Base-by-base conservation (phyloP, 2,329 filamentous ascomycete species). In the Cryoendolithus antarcticus region DNA sequence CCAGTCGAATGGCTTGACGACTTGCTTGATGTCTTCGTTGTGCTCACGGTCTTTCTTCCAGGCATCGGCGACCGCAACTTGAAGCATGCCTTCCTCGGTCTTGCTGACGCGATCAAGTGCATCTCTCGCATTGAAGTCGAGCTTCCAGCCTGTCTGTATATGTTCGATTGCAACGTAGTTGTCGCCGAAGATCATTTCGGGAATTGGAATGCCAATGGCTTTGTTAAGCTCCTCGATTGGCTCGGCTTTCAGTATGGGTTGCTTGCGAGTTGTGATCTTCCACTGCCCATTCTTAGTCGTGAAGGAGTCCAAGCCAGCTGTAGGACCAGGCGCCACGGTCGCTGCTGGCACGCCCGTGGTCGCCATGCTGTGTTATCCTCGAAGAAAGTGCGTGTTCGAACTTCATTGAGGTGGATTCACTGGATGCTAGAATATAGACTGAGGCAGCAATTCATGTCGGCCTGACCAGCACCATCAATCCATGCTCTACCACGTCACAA, bases 141-240 rank as follows among this genome's bases (percentile, higher is more conserved):
- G 69, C 33, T 69, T 67, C 86, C 86, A 98, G 33, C 77, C 75
- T n/a, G 73, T 77, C 12, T 73, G 70, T n/a, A 65, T 45, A 64
- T 96, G 86, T 38, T 77, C 69, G 44, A 98, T 71, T 5, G 74
- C 66, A 32, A 93, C 79, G 42, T 82, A 67, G 61, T 98, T 98
- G 67, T 98, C 88, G 45, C 91, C 91, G 58, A 98, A 98, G 48
- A 98, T 98, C 91, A 98, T 98, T 66, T 98, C 91, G 6, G 91
- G 91, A 31, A 89, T 77, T 11, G 89, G 78, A 56, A 98, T 95
- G 24, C 80, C 78, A 39, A 98, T 72, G 46, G 74, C 76, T 41
- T 71, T 70, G 31, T 80, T 80, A 76, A 98, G 84, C 30, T 75
- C 75, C 56, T 94, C 86, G 56, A 98, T 96, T 37, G 86, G 83